Evolutionary conservation across 164 flowering plant species (phyloP), one percentile per base, ranked within the genome.

Genomic region (Warburgia ugandensis): DNA sequence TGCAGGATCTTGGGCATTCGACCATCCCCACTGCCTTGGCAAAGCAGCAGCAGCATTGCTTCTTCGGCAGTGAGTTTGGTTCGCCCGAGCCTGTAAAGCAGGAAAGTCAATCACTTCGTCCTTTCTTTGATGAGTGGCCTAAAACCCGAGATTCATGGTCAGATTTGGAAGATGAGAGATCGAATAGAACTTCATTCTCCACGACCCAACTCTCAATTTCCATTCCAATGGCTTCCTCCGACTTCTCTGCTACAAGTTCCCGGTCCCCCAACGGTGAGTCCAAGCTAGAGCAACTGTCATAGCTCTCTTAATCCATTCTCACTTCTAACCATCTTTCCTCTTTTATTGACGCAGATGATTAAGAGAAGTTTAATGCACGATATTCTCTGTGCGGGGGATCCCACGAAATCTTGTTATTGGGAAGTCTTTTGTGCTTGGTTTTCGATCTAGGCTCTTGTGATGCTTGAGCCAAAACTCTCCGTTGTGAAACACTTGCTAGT

Each of bases 41-140:
- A 9, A 67, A 62, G 38, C 74, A 66, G 58, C 77, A 71, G 29
- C 78, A 68, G 51, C 77, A 76, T 65, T 71, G 81, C 50, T 74
- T 80, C 59, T 75, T 78, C 32, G 66, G 73, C 30, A 66, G 58
- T 21, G 83, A 78, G 20, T 71, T 64, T 23, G 60, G 58, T 6
- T 67, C 80, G 0, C 56, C 68, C 5, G 80, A 69, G 44, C 32
- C 77, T 20, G 70, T 56, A 45, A 80, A 82, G 48, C 77, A 63
- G 43, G 87, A 77, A 38, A 75, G 78, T 17, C 81, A 75, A 42
- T 58, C 81, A 14, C 80, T 80, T 37, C 83, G 76, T 40, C 80
- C 68, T n/a, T 85, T 89, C 73, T 77, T 85, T 31, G 94, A 89
- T 38, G 92, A 81, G 45, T 67, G 84, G 86, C 85, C 88, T 62